Conservation (phyloP, 2,329 filamentous ascomycete genomes). For the Xylariaceae sp. region DNA sequence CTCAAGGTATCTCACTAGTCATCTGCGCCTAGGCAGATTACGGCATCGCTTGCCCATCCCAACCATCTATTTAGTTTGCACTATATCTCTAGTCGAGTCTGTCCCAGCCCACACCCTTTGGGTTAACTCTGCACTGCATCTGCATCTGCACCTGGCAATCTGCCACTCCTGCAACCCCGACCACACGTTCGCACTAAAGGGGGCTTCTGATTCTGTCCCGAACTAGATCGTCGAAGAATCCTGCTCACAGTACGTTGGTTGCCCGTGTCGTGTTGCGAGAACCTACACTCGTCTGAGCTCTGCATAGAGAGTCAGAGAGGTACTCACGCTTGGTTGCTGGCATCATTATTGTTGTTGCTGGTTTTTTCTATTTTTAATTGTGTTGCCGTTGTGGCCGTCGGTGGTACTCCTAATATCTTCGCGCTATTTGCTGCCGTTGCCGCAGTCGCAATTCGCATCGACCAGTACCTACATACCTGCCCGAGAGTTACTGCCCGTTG, state of each 20-base stretch:
- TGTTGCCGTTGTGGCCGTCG: too few relatives aligned
- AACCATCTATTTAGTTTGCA: constrained; percentile 18
- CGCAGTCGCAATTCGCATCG: not conserved
- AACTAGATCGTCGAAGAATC: too few relatives aligned
- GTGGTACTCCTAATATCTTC: not conserved
- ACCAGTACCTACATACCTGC: not conserved
- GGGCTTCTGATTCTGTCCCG: not conserved
- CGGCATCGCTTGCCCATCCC: constrained; percentile 16
- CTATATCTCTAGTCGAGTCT: constrained; percentile 19
- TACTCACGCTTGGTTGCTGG: not conserved
- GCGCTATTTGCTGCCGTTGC: not conserved
- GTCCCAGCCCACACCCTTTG: constrained; percentile 18
- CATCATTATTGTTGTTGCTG: constrained; percentile 12
- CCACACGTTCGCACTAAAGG: not conserved
- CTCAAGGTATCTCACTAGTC: constrained; percentile 23
- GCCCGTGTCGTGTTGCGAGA: too few relatives aligned
- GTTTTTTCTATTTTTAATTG: too few relatives aligned
- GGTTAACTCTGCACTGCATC: too few relatives aligned
- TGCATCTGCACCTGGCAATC: not conserved
- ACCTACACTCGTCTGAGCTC: too few relatives aligned
- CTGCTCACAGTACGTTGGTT: too few relatives aligned
- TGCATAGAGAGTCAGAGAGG: too few relatives aligned
- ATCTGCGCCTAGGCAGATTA: constrained; percentile 23
- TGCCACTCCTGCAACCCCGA: not conserved
- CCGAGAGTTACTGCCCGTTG: constrained; percentile 1